Evolutionary conservation across 2,329 filamentous ascomycete species (phyloP).

Genomic region (Penicillium sp.): DNA sequence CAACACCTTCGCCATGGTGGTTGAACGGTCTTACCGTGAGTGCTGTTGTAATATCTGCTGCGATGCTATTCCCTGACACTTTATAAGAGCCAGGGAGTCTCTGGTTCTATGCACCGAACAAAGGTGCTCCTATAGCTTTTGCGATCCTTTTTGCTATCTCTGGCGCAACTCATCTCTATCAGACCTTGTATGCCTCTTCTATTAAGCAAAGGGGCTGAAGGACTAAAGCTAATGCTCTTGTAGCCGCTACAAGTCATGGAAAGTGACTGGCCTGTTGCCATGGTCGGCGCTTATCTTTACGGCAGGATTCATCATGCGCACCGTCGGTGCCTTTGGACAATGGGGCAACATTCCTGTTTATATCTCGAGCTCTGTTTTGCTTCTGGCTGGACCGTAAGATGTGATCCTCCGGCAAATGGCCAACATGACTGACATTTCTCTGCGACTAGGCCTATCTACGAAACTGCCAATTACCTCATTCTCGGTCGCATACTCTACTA

Average conservation of each 20-base stretch:
- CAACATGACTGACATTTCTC: not conserved
- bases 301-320: constrained; percentile 35
- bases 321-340: constrained; percentile 34
- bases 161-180: constrained; percentile 35
- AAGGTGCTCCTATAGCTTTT: constrained; percentile 40
- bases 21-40: constrained; percentile 27
- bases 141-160: constrained; percentile 39
- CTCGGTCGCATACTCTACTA: constrained; percentile 49
- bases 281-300: constrained; percentile 41
- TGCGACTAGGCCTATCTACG: constrained; percentile 36
- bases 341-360: constrained; percentile 35
- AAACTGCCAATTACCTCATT: constrained; percentile 49
- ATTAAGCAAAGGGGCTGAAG: not conserved
- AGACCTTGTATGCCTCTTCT: constrained; percentile 29
- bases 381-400: constrained; percentile 39
- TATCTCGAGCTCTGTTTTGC: constrained; percentile 38
- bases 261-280: constrained; percentile 39
- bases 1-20: constrained; percentile 12
- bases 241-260: constrained; percentile 40
- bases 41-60: not conserved
- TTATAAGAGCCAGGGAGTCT: constrained; percentile 31
- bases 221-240: not conserved
- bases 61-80: constrained; percentile 7
- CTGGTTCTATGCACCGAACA: constrained; percentile 42
- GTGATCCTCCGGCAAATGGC: no score